Evolutionary conservation across 2,329 filamentous ascomycete genomes (phyloP).

Genomic region (Bimuria novae-zelandiae): DNA sequence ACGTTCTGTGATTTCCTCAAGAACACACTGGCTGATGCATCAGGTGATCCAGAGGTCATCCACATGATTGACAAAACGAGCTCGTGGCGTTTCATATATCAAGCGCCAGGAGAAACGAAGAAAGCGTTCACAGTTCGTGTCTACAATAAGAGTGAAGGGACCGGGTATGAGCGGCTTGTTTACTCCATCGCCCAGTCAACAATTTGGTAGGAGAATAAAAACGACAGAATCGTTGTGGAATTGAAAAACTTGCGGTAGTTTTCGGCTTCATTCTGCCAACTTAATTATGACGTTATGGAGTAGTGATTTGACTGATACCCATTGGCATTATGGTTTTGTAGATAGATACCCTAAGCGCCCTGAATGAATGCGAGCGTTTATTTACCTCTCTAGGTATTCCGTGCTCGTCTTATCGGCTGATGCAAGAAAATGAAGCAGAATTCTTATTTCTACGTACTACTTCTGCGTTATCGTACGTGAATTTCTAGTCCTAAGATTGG

Average conservation of each 20-base stretch:
- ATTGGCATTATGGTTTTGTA: neutral
- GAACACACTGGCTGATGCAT: slow-evolving; percentile 4
- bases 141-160: slow-evolving; percentile 10
- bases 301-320: neutral
- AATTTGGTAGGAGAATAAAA: neutral
- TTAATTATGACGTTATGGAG: neutral
- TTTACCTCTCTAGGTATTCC: too few relatives aligned
- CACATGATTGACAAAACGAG: slow-evolving; percentile 9
- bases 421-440: too few relatives aligned
- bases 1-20: slow-evolving; percentile 12
- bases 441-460: too few relatives aligned
- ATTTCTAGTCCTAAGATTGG: too few relatives aligned
- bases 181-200: slow-evolving; percentile 6
- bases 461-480: too few relatives aligned
- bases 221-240: slow-evolving; percentile 8
- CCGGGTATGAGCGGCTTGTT: slow-evolving; percentile 16
- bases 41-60: slow-evolving; percentile 7
- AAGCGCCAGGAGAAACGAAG: slow-evolving; percentile 7
- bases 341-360: too few relatives aligned
- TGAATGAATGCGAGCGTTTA: too few relatives aligned
- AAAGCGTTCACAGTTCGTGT: slow-evolving; percentile 11
- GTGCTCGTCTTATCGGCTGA: too few relatives aligned
- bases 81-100: slow-evolving; percentile 16
- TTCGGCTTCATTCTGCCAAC: neutral
- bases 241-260: slow-evolving; percentile 4